Conservation (phyloP, 768 basidiomycete genomes). For the Pisolithus tinctorius region DNA sequence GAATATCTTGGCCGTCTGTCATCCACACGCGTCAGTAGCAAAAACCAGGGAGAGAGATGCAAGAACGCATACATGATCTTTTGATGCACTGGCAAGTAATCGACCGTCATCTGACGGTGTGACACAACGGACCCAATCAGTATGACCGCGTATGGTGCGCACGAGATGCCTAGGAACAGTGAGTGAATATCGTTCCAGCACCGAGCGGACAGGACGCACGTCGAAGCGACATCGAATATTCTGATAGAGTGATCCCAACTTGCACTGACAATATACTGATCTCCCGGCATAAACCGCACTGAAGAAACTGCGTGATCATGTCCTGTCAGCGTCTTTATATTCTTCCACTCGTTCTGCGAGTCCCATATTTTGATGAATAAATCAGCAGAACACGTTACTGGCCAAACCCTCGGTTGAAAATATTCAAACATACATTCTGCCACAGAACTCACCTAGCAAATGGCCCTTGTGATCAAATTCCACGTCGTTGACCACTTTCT, state of each 20-base stretch:
- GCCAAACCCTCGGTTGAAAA: conserved; percentile 2
- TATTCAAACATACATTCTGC: not conserved
- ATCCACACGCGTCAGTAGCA: not conserved
- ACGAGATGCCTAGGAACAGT: conserved; percentile 52
- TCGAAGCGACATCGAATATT: conserved; percentile 81
- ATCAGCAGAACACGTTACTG: conserved; percentile 69
- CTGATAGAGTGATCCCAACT: conserved; percentile 84
- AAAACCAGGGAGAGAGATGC: not conserved
- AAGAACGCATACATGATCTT: conserved; percentile 64
- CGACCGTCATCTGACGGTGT: conserved; percentile 66
- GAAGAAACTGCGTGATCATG: conserved; percentile 90
- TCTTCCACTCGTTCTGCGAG: conserved; percentile 84
- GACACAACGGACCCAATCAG: conserved; percentile 78
- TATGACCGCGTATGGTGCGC: conserved; percentile 69
- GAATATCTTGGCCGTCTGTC: conserved; percentile 72
- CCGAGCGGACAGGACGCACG: conserved; percentile 41
- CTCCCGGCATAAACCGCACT: conserved; percentile 79
- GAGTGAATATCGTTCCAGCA: conserved; percentile 5
- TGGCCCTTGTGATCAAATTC: conserved; percentile 86
- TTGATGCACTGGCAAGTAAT: conserved; percentile 73
- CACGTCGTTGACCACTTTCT: conserved; percentile 79
- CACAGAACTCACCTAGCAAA: conserved; percentile 52
- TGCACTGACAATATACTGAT: conserved; percentile 77
- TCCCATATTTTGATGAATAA: conserved; percentile 93
- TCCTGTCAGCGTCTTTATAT: conserved; percentile 77